Percentiles rank a stretch among this genome's conserved stretches.
Evolutionary conservation across 2,329 filamentous ascomycete genomes (phyloP).

Genomic region (Pseudomassariella vexata): DNA sequence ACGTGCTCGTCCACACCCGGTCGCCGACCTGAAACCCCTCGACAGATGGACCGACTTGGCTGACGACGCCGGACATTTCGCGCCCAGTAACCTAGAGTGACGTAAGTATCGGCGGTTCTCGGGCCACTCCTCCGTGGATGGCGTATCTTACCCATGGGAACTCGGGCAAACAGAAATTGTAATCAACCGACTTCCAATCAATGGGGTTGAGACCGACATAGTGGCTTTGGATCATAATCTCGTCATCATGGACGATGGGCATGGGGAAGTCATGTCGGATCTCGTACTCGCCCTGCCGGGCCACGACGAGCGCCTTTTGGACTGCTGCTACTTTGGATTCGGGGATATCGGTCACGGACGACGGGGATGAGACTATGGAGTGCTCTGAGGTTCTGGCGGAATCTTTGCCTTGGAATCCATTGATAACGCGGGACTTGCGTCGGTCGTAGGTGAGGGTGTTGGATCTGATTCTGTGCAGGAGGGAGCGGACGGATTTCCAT

Average conservation of each 20-base stretch:
- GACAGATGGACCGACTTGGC: conserved; percentile 21
- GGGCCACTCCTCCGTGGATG: too few species aligned
- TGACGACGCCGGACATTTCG: conserved; percentile 24
- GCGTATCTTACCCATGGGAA: conserved; percentile 26
- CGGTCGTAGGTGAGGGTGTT: conserved; percentile 9
- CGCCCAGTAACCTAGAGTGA: conserved; percentile 21
- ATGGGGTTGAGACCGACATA: conserved; percentile 34
- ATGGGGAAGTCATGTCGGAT: conserved; percentile 18
- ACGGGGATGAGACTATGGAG: conserved; percentile 10
- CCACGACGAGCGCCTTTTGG: conserved; percentile 22
- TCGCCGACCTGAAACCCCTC: conserved; percentile 18
- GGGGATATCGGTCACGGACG: conserved; percentile 11
- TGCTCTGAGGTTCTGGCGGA: conserved; percentile 14
- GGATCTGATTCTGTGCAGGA: conserved; percentile 13
- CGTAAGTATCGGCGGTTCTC: too few species aligned
- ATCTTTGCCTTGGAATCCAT: conserved; percentile 9
- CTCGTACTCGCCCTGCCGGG: conserved; percentile 20
- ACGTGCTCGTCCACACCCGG: conserved; percentile 30
- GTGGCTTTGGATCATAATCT: conserved; percentile 27
- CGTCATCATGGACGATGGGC: conserved; percentile 20
- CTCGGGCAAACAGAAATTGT: conserved; percentile 33
- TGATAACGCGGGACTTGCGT: conserved; percentile 7
- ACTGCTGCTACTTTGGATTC: conserved; percentile 7
- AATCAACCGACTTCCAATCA: conserved; percentile 34
- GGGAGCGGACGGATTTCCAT: conserved; percentile 16